These are phyloP conservation scores for Lachnum nothofagi DNA, from an alignment of 2,329 filamentous ascomycete genomes.

Conservation along the genomic window DNA sequence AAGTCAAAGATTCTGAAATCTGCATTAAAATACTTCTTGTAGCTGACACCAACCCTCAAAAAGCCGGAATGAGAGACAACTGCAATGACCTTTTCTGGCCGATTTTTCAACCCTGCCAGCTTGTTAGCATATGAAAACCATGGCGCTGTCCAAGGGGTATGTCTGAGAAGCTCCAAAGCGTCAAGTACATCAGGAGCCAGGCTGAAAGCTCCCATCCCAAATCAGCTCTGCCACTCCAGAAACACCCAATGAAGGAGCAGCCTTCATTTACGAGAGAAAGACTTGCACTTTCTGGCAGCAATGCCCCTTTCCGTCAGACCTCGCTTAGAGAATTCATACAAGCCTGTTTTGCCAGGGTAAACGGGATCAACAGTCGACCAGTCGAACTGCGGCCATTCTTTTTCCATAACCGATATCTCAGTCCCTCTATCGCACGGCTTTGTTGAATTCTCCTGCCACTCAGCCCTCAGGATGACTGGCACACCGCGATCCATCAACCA, in stretches of 20 bases:
- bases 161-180: no score
- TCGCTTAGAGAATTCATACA: constrained; percentile 27
- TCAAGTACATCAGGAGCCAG: no score
- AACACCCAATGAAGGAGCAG: no score
- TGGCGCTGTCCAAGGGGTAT: no score
- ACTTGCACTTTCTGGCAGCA: no score
- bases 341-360: constrained; percentile 28
- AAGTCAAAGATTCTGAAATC: constrained; percentile 33
- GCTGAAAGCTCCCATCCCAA: no score
- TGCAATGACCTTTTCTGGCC: constrained; percentile 32
- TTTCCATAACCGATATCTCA: constrained; percentile 22
- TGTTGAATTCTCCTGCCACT: constrained; percentile 32
- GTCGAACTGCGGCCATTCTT: constrained; percentile 32
- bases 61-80: constrained; percentile 32
- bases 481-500: constrained; percentile 31
- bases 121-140: no score
- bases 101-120: constrained; percentile 26
- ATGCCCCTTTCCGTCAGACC: constrained; percentile 26
- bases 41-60: constrained; percentile 25
- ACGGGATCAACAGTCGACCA: constrained; percentile 30
- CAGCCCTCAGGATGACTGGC: constrained; percentile 26
- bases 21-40: constrained; percentile 29
- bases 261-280: no score
- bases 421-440: constrained; percentile 32
- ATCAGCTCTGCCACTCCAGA: no score